Base-by-base conservation (phyloP, 2,329 filamentous ascomycete genomes). In the Monilinia fructicola region DNA sequence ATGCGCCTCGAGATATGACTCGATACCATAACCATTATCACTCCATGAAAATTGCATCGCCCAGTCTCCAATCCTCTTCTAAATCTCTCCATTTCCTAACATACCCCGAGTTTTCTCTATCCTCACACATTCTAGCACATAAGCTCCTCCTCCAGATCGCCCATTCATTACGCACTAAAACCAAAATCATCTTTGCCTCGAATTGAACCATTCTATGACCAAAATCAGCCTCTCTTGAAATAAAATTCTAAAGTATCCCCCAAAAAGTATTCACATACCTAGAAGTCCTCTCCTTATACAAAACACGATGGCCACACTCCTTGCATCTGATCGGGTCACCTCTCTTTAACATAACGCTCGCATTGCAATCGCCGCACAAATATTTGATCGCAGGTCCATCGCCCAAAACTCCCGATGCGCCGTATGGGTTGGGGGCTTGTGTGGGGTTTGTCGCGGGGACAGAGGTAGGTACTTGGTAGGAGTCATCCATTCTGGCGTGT, bases 271-370 rank as follows among this genome's bases (percentile, higher is more conserved):
- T 65, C 90, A 79, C 78, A 97, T 95, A 95, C 87, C 84, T 96
- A 97, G 54, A 50, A 44, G 95, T 99, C 77, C 95, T 83, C 86
- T 97, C 92, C 86, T 99, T 99, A 81, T 98, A 98, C 72, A 99
- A 81, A 69, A 99, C 93, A 71, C 95, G 89, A 76, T 97, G 95
- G 10, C 95, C 95, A 78, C 95, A 99, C 80, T 93, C 91, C 78
- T 91, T 90, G 84, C 93, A 97, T 38, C 92, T 85, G 72, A 96
- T 94, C 44, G 90, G 88, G 74, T 95, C 92, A 69, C 87, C 89
- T 72, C 89, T 86, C 79, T 90, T 90, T 73, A 96, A 82, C 23
- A 85, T 83, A 54, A 94, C 90, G 73, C 90, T 89, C 69, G 86
- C 83, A 68, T 90, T 91, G 82, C 92, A 97, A 80, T 96, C 92